Conservation (phyloP, 257 asterid genomes). For the Paulownia fortunei region DNA sequence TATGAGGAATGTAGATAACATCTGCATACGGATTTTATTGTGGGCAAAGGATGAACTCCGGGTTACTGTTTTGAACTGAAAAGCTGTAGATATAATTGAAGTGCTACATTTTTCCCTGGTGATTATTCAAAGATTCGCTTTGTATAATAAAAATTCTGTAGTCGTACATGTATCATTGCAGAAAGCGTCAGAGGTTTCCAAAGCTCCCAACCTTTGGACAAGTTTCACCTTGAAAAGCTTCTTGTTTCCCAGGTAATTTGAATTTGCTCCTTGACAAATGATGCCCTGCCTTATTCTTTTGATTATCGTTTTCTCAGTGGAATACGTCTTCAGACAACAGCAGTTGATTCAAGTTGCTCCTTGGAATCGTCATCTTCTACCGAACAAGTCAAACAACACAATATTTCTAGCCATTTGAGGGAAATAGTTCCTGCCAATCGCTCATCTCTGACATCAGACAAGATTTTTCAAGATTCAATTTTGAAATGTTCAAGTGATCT, state of each 20-base stretch:
- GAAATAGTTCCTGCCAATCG: conserved; percentile 91
- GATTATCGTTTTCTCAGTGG: conserved; percentile 26
- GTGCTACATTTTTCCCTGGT: conserved; percentile 5
- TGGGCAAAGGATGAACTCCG: conserved; percentile 8
- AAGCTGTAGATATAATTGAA: conserved; percentile 22
- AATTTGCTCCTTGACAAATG: conserved; percentile 9
- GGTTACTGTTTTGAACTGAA: conserved; percentile 9
- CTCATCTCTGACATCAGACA: conserved; percentile 57
- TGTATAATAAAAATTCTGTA: conserved; percentile 21
- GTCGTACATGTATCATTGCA: conserved; percentile 43
- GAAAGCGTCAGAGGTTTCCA: conserved; percentile 43
- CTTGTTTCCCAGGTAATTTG: conserved; percentile 56
- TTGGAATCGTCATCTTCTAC: conserved; percentile 43
- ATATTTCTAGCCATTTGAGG: conserved; percentile 37
- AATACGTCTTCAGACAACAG: conserved; percentile 40
- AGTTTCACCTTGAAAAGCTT: conserved; percentile 50
- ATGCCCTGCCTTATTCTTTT: conserved; percentile 18
- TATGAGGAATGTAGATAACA: neutral
- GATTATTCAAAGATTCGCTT: neutral
- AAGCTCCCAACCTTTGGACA: conserved; percentile 44
- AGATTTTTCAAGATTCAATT: conserved; percentile 41
- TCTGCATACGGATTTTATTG: conserved; percentile 4
- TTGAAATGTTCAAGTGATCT: conserved; percentile 47
- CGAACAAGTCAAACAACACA: conserved; percentile 45
- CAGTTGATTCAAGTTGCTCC: conserved; percentile 37